These are phyloP conservation scores for Colletotrichum ledebouriae DNA, from an alignment of 2,329 filamentous ascomycete species.

Conservation along the genomic window DNA sequence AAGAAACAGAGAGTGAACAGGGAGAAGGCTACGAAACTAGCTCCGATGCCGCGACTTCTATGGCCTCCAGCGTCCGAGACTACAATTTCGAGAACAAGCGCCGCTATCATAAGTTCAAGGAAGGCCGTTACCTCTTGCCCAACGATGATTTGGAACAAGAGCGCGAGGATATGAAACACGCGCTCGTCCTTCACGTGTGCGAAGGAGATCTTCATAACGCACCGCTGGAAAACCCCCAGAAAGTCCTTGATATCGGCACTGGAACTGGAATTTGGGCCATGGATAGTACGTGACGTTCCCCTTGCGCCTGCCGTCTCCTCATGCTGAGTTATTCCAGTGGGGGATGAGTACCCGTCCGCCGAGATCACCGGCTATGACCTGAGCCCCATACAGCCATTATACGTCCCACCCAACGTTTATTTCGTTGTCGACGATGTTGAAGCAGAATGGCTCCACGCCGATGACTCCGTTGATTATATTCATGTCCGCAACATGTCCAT, in stretches of 20 bases:
- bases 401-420: slow-evolving; percentile 45
- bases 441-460: slow-evolving; percentile 49
- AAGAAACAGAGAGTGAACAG: slow-evolving; percentile 43
- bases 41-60: slow-evolving; percentile 46
- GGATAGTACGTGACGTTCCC: slow-evolving; percentile 54
- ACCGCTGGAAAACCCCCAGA: slow-evolving; percentile 54
- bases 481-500: slow-evolving; percentile 70
- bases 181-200: slow-evolving; percentile 55
- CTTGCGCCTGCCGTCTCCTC: no score
- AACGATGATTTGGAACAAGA: slow-evolving; percentile 62
- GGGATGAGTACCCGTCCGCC: slow-evolving; percentile 69
- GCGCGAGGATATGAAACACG: slow-evolving; percentile 67
- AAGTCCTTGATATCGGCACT: slow-evolving; percentile 58
- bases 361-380: slow-evolving; percentile 46
- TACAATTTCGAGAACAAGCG: slow-evolving; percentile 57
- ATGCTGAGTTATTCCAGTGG: slow-evolving; percentile 53
- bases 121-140: slow-evolving; percentile 49
- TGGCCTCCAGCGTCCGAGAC: slow-evolving; percentile 49
- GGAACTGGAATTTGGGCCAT: slow-evolving; percentile 66
- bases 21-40: slow-evolving; percentile 56
- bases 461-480: slow-evolving; percentile 69
- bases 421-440: slow-evolving; percentile 60
- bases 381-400: slow-evolving; percentile 45
- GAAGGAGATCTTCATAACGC: slow-evolving; percentile 54
- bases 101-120: slow-evolving; percentile 52